Evolutionary conservation across 2,329 filamentous ascomycete genomes (phyloP).

Genomic region (Diaporthe ampelina): DNA sequence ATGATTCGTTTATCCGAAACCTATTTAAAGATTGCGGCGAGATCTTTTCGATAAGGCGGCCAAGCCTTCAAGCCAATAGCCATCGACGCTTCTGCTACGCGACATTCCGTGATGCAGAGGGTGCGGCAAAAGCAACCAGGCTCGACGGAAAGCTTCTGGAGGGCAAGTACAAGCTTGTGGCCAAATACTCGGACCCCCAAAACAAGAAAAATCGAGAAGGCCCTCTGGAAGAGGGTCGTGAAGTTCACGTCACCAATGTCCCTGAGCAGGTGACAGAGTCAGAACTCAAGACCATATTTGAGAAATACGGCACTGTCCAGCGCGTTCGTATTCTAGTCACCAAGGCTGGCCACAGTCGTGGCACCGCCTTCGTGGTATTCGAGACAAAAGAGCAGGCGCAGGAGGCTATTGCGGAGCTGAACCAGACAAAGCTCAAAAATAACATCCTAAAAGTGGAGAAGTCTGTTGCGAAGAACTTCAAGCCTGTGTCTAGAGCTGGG

Average conservation of each 20-base stretch:
- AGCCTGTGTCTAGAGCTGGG: constrained; percentile 63
- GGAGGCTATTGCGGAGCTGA: constrained; percentile 74
- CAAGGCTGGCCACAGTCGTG: constrained; percentile 77
- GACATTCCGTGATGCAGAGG: constrained; percentile 81
- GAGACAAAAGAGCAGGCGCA: constrained; percentile 77
- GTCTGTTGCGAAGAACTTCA: constrained; percentile 69
- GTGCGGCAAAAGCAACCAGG: constrained; percentile 78
- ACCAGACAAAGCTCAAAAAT: constrained; percentile 78
- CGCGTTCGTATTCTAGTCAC: constrained; percentile 79
- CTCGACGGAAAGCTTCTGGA: constrained; percentile 81
- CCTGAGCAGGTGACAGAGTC: constrained; percentile 73
- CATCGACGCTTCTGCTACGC: constrained; percentile 96
- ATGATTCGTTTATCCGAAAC: constrained; percentile 77
- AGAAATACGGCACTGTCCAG: constrained; percentile 81
- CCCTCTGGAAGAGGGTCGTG: constrained; percentile 86
- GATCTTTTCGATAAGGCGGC: constrained; percentile 88
- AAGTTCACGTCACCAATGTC: constrained; percentile 83
- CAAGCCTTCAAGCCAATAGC: constrained; percentile 89
- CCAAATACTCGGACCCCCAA: constrained; percentile 86
- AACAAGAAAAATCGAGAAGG: constrained; percentile 84
- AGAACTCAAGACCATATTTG: constrained; percentile 79
- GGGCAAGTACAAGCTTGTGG: constrained; percentile 76
- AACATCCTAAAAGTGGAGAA: constrained; percentile 77
- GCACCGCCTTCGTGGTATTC: constrained; percentile 86
- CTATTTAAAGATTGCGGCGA: constrained; percentile 84